phyloP scores from a whole-genome alignment of 2,329 filamentous ascomycete species.

The Neodidymelliopsis sp. region DNA sequence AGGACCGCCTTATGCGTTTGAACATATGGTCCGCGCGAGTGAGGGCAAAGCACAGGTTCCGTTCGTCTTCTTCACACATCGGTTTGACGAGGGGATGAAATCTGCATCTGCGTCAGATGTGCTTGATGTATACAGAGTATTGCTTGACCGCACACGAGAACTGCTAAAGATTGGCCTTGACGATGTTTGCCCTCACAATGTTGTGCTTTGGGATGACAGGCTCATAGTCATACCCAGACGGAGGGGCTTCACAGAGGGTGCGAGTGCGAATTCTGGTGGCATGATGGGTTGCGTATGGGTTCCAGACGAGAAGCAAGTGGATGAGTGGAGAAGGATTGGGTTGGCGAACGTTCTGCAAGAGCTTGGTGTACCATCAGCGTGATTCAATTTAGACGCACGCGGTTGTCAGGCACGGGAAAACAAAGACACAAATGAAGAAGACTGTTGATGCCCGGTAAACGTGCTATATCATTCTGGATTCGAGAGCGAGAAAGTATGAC shows the following conservation, averaged over 20 bases:
- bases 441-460: too few relatives aligned
- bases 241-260: slow-evolving; percentile 42
- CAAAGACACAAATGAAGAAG: too few relatives aligned
- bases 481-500: too few relatives aligned
- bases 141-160: slow-evolving; percentile 27
- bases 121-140: slow-evolving; percentile 23
- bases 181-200: slow-evolving; percentile 55
- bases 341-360: slow-evolving; percentile 46
- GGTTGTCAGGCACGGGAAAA: too few relatives aligned
- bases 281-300: slow-evolving; percentile 58
- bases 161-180: slow-evolving; percentile 18
- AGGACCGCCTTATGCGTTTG: slow-evolving; percentile 42
- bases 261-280: slow-evolving; percentile 56
- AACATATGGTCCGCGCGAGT: slow-evolving; percentile 37
- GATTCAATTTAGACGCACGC: too few relatives aligned
- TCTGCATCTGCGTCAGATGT: slow-evolving; percentile 16
- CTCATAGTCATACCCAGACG: slow-evolving; percentile 59
- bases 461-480: too few relatives aligned
- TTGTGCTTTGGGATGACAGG: slow-evolving; percentile 54
- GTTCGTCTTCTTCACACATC: slow-evolving; percentile 47
- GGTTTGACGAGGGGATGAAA: slow-evolving; percentile 34
- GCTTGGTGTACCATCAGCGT: slow-evolving; percentile 46
- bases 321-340: slow-evolving; percentile 51
- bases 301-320: slow-evolving; percentile 42
- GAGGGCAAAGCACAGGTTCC: slow-evolving; percentile 36